Evolutionary conservation across 176 grass and related monocot genomes (phyloP).

Genomic region (Zizania latifolia): DNA sequence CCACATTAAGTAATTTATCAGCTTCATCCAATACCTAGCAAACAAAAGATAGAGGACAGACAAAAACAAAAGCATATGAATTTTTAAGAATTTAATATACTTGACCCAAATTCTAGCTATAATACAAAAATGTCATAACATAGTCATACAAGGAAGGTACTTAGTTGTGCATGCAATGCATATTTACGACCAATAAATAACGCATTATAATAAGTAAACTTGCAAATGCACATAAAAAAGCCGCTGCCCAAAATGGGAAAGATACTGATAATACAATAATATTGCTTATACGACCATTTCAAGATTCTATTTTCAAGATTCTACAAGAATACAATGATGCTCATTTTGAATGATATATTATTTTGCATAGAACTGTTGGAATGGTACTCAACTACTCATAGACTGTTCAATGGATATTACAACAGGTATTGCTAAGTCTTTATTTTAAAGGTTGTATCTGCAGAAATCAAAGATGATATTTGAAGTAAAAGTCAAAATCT

Average conservation of each 20-base stretch:
- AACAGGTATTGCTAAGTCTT: not conserved
- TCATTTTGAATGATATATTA: not conserved
- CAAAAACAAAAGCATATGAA: constrained; percentile 14
- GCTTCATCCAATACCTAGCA: constrained; percentile 85
- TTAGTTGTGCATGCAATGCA: no score
- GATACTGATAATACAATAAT: not conserved
- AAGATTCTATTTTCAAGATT: no score
- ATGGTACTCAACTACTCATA: not conserved
- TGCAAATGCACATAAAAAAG: not conserved
- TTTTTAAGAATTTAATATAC: not conserved
- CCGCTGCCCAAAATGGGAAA: not conserved
- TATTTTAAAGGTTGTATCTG: not conserved
- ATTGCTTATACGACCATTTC: no score
- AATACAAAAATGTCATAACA: not conserved
- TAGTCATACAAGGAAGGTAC: not conserved
- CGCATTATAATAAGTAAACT: not conserved
- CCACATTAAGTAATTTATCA: constrained; percentile 84
- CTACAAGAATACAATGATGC: not conserved
- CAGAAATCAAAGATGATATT: not conserved
- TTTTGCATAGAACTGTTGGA: not conserved
- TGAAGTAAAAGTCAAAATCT: not conserved
- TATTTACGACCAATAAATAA: not conserved
- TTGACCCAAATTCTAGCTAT: not conserved
- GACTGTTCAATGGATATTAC: not conserved
- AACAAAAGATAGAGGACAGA: constrained; percentile 1